phyloP scores from a whole-genome alignment of 2,329 filamentous ascomycete species.

The Juglanconis sp. region DNA sequence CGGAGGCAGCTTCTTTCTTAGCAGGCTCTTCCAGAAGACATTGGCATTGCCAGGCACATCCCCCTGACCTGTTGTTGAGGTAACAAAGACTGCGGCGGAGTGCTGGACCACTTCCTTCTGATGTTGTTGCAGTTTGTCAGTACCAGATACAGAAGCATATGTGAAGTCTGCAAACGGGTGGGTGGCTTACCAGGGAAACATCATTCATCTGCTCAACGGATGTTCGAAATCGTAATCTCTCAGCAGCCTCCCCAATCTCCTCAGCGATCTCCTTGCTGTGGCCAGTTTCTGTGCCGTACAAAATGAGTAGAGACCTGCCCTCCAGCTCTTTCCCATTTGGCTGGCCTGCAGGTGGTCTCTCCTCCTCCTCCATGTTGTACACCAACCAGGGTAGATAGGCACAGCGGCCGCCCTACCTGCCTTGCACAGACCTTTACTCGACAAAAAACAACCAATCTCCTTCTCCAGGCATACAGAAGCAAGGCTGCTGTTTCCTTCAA shows the following conservation, averaged over 20 bases:
- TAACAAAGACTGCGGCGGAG: constrained; percentile 69
- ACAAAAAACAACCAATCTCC: too few species aligned
- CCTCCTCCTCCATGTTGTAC: constrained; percentile 5
- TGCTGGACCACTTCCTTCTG: constrained; percentile 51
- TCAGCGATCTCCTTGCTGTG: constrained; percentile 89
- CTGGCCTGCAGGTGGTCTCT: not conserved
- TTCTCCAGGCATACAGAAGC: too few species aligned
- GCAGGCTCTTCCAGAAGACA: constrained; percentile 78
- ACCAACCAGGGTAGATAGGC: not conserved
- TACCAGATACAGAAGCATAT: not conserved
- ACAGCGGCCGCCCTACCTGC: not conserved
- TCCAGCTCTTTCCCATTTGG: constrained; percentile 19
- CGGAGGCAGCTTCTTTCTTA: constrained; percentile 72
- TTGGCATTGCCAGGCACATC: constrained; percentile 83
- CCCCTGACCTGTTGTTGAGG: constrained; percentile 93
- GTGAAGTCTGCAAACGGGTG: not conserved
- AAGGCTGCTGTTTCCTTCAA: too few species aligned
- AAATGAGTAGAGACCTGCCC: constrained; percentile 57
- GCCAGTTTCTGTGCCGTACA: constrained; percentile 94
- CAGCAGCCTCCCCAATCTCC: constrained; percentile 71
- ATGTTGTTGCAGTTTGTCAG: constrained; percentile 16
- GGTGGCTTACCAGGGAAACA: constrained; percentile 65
- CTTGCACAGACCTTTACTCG: too few species aligned
- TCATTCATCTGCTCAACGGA: constrained; percentile 74
- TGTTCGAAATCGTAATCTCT: constrained; percentile 76